These are phyloP conservation scores for Colletotrichum liriopes DNA, from an alignment of 2,329 filamentous ascomycete species.

Conservation along the genomic window DNA sequence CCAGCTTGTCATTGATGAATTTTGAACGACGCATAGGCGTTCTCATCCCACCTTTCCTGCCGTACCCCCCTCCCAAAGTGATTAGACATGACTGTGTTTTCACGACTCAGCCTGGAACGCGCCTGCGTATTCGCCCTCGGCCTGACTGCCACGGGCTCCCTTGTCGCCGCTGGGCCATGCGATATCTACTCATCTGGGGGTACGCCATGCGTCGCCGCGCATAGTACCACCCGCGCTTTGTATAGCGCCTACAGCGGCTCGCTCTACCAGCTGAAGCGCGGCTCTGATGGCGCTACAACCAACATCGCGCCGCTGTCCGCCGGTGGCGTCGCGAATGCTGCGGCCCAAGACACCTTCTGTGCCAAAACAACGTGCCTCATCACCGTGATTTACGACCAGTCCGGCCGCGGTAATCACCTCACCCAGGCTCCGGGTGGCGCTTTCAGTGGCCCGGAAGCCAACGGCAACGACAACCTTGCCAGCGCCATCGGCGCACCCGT, in stretches of 20 bases:
- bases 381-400: conserved; percentile 77
- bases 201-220: conserved; percentile 76
- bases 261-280: conserved; percentile 74
- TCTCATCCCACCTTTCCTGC: background rate
- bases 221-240: conserved; percentile 75
- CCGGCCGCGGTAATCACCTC: conserved; percentile 73
- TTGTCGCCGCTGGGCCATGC: conserved; percentile 70
- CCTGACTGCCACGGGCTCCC: conserved; percentile 53
- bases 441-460: conserved; percentile 68
- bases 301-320: conserved; percentile 67
- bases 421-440: conserved; percentile 73
- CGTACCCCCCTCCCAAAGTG: background rate
- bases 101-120: conserved; percentile 10
- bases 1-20: background rate
- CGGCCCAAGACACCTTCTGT: conserved; percentile 74
- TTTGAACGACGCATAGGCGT: background rate
- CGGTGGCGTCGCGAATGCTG: conserved; percentile 75
- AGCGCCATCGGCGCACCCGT: conserved; percentile 74
- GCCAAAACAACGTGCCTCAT: conserved; percentile 74
- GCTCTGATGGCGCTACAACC: conserved; percentile 63
- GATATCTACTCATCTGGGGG: conserved; percentile 73
- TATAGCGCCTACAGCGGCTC: conserved; percentile 68
- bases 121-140: conserved; percentile 47
- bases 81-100: conserved; percentile 13
- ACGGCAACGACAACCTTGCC: conserved; percentile 74